phyloP scores from a whole-genome alignment of 1,284 basidiomycete genomes.

The Stereum hirsutum region DNA sequence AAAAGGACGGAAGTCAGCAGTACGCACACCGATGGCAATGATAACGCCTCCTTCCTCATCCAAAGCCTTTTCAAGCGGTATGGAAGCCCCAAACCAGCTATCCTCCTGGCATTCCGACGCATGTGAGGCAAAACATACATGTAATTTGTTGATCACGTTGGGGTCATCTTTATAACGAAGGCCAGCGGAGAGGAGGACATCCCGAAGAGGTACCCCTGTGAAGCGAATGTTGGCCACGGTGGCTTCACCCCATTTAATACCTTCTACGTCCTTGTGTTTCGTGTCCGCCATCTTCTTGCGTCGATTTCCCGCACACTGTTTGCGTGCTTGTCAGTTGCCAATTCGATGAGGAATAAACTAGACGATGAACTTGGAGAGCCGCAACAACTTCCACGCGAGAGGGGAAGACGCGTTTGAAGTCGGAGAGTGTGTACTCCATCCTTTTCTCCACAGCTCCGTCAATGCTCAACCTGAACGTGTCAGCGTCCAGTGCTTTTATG shows the following conservation, averaged over 20 bases:
- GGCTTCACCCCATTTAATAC: slow-evolving; percentile 51
- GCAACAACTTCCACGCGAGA: too few relatives aligned
- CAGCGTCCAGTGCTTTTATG: too few relatives aligned
- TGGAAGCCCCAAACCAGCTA: slow-evolving; percentile 49
- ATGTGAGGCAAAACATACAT: slow-evolving; percentile 56
- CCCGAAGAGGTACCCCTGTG: slow-evolving; percentile 46
- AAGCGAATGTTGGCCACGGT: slow-evolving; percentile 55
- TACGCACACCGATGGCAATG: slow-evolving; percentile 50
- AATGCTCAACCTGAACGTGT: too few relatives aligned
- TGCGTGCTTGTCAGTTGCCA: too few relatives aligned
- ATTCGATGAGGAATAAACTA: too few relatives aligned
- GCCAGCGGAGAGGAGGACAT: slow-evolving; percentile 38
- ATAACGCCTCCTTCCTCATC: slow-evolving; percentile 39
- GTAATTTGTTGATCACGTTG: slow-evolving; percentile 20
- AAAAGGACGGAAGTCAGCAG: background rate
- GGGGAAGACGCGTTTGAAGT: too few relatives aligned
- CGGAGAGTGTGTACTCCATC: background rate
- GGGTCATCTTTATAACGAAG: slow-evolving; percentile 19
- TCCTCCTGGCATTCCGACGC: slow-evolving; percentile 54
- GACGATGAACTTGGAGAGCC: too few relatives aligned
- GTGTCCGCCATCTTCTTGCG: too few relatives aligned
- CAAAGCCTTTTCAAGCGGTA: slow-evolving; percentile 42
- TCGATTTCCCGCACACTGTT: too few relatives aligned
- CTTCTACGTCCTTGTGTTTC: slow-evolving; percentile 24
- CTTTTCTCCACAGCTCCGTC: too few relatives aligned